Percentiles rank a stretch among this genome's conserved stretches.
Evolutionary conservation across 2,329 filamentous ascomycete genomes (phyloP).

Genomic region (Penicillium sp.): DNA sequence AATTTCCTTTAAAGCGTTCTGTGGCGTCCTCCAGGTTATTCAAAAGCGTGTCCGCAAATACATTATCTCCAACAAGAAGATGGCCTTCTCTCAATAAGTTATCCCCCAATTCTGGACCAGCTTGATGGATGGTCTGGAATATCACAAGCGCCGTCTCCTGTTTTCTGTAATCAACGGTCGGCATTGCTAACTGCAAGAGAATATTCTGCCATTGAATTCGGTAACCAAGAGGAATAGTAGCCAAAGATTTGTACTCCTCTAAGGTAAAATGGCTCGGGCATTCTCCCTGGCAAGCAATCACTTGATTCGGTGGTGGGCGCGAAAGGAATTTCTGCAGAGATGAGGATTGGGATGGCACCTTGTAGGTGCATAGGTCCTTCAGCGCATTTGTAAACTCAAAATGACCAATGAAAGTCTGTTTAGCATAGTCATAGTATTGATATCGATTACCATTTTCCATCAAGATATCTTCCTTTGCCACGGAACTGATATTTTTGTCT

Average conservation of each 20-base stretch:
- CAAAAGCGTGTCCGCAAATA: slow-evolving; percentile 29
- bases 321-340: background rate
- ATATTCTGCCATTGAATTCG: slow-evolving; percentile 56
- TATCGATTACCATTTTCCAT: background rate
- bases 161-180: slow-evolving; percentile 50
- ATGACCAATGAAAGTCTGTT: background rate
- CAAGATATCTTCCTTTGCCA: background rate
- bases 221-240: slow-evolving; percentile 45
- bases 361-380: background rate
- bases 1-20: slow-evolving; percentile 45
- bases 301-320: slow-evolving; percentile 43
- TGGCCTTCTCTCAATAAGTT: slow-evolving; percentile 20
- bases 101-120: slow-evolving; percentile 31
- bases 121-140: slow-evolving; percentile 49
- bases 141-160: slow-evolving; percentile 47
- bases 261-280: slow-evolving; percentile 50
- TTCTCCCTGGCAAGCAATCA: slow-evolving; percentile 47
- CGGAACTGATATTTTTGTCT: background rate
- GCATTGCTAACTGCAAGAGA: slow-evolving; percentile 46
- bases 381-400: background rate
- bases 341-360: background rate
- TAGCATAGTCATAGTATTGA: background rate
- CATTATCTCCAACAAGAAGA: slow-evolving; percentile 19
- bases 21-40: slow-evolving; percentile 28
- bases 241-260: slow-evolving; percentile 54